Evolutionary conservation across 371 early-diverging fungal genomes (phyloP), one percentile per base, ranked within the genome.

Genomic region (Mucor racemosus): DNA sequence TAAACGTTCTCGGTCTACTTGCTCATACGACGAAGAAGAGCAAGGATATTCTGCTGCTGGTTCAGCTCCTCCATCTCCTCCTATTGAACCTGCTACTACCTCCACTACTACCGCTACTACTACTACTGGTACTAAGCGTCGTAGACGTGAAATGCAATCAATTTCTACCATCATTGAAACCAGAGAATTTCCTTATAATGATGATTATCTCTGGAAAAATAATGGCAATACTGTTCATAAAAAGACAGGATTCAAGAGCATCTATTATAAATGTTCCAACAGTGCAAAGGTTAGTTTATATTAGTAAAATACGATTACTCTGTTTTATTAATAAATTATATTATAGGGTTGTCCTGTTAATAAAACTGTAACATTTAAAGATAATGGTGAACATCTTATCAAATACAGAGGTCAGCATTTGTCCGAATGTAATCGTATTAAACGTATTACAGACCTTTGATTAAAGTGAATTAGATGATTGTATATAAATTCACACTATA

Each of bases 201-300:
- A 86, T 61, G 74, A 77, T 5, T 86, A 79, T 62, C 68, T 86
- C 0, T 86, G 86, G 86, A 83, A 84, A 69, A 86, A 86, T 69
- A 86, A 86, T 60, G 84, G 86, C 33, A 85, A 85, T 66, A 85
- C 86, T 17, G 70, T 76, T 3, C 84, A 84, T 35, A 79, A 77
- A 70, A 84, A 84, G 66, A 76, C 84, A 19, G 86, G 86, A 36
- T 76, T 74, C 53, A 84, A 80, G 67, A 84, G 84, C 60, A 79
- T 85, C 46, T 85, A 85, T 54, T 85, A 81, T 60, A 85, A 85
- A 64, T 85, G 86, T 42, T 72, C 79, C 39, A 76, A 79, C 54
- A 72, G 75, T 39, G 60, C 65, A 13, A 79, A 72, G 68, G 76
- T 74, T 70, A 61, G 14, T 34, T n/a, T n/a, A n/a, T n/a, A n/a